A percentile compares a stretch with the other conserved stretches of the same genome.
Evolutionary conservation across 1,139 yeast species (phyloP).

Genomic region (Scheffersomyces segobiensis): DNA sequence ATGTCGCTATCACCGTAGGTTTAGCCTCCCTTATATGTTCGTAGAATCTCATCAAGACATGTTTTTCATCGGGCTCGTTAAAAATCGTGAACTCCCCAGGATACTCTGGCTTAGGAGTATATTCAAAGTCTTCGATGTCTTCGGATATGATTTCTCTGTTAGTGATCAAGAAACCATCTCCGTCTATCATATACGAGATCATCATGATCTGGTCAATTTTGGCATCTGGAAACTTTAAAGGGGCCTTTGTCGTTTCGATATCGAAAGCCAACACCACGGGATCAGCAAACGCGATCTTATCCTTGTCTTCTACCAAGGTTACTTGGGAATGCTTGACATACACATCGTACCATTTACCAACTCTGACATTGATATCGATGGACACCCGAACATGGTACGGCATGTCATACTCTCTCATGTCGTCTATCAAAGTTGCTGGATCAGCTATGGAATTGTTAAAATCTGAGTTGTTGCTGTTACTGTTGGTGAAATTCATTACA

Average conservation of each 20-base stretch:
- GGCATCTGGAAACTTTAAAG: constrained; percentile 93
- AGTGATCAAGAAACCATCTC: constrained; percentile 91
- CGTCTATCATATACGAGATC: constrained; percentile 99
- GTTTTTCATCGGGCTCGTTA: constrained; percentile 85
- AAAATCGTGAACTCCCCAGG: constrained; percentile 89
- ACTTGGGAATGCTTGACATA: constrained; percentile 60
- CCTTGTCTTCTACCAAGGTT: constrained; percentile 60
- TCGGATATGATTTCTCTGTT: constrained; percentile 92
- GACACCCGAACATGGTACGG: constrained; percentile 96
- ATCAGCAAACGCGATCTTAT: constrained; percentile 91
- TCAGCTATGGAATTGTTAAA: constrained; percentile 33
- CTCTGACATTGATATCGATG: constrained; percentile 80
- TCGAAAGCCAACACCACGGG: constrained; percentile 97
- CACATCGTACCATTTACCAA: constrained; percentile 95
- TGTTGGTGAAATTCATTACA: constrained; percentile 47
- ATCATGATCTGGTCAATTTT: constrained; percentile 95
- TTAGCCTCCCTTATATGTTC: constrained; percentile 85
- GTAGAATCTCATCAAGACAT: constrained; percentile 71
- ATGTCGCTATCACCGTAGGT: constrained; percentile 96
- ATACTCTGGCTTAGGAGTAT: constrained; percentile 95
- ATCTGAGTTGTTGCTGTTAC: constrained; percentile 23
- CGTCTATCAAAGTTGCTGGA: constrained; percentile 69
- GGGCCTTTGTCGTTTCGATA: constrained; percentile 96
- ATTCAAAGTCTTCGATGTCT: constrained; percentile 95
- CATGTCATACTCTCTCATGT: constrained; percentile 90